Conservation (phyloP, 805 yeast species). For the Saccharomycopsis sp. region DNA sequence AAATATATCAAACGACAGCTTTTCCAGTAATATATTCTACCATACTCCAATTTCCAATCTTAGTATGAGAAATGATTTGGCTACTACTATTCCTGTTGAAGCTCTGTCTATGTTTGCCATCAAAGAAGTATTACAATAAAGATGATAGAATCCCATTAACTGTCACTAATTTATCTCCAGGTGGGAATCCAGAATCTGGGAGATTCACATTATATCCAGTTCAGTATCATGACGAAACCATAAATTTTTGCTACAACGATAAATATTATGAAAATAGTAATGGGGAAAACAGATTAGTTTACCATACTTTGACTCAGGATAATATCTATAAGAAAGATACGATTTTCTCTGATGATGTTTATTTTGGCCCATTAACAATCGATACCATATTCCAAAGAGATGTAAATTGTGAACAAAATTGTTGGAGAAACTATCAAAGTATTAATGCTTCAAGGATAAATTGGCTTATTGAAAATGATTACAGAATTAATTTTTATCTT, state of each 20-base stretch:
- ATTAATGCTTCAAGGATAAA: slow-evolving; percentile 26
- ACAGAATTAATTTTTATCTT: slow-evolving; percentile 27
- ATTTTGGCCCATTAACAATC: slow-evolving; percentile 14
- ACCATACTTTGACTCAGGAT: not conserved
- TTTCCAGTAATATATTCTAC: no score
- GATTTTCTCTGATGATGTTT: slow-evolving; percentile 7
- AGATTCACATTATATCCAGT: slow-evolving; percentile 11
- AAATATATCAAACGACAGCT: no score
- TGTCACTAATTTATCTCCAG: slow-evolving; percentile 18
- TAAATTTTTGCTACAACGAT: slow-evolving; percentile 14
- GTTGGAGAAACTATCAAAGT: slow-evolving; percentile 13
- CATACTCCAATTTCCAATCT: no score
- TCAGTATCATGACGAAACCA: slow-evolving; percentile 12
- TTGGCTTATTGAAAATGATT: slow-evolving; percentile 26
- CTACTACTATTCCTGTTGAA: no score
- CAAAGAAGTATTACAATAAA: slow-evolving; percentile 6
- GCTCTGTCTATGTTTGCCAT: no score
- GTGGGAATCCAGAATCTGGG: slow-evolving; percentile 18
- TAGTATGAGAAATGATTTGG: no score
- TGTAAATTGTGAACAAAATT: slow-evolving; percentile 9
- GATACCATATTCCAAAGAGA: slow-evolving; percentile 8
- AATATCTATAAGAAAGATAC: slow-evolving; percentile 6
- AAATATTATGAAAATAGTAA: slow-evolving; percentile 8
- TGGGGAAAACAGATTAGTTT: not conserved
- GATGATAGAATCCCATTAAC: slow-evolving; percentile 12